Evolutionary conservation across 2,329 filamentous ascomycete species (phyloP), one percentile per base, ranked within the genome.

Genomic region (Akanthomyces dipterigenus): DNA sequence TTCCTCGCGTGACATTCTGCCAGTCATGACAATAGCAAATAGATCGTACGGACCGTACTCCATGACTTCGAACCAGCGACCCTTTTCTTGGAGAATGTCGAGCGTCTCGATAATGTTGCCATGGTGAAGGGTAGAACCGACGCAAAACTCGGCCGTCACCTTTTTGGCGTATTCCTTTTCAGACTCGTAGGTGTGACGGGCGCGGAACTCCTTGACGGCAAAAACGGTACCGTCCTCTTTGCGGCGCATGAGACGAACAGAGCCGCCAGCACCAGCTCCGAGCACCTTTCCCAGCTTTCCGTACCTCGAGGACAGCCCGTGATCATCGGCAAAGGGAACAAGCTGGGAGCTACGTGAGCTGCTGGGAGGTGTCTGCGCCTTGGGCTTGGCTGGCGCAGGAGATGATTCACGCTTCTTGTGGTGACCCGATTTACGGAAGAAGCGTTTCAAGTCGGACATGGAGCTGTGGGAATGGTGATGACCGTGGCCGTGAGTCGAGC

Each of bases 21-120:
- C 95, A 0, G 95, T 98, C 95, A 99, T 99, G 66, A 99, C 95
- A 65, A 96, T 96, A 14, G 95, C 95, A 72, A 99, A 99, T 34
- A 99, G 82, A 73, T 99, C 95, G 70, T 82, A 99, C 0, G 95
- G 95, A 12, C 93, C 95, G 70, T 96, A 99, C 72, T 99, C 95
- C 95, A 99, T 99, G 46, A 99, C 95, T 71, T 98, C 93, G 70
- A 92, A 99, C 91, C 95, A 99, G 65, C 89, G 92, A 55, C 86
- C 87, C 74, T 93, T 95, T 76, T 99, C 95, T 67, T 96, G 90
- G 12, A 99, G 86, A 65, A 99, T 96, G 73, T 99, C 95, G 66
- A 99, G 83, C 1, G 95, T 98, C 74, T 99, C 95, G 69, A 99
- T 98, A 67, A 99, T 92, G 72, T 99, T 99, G 68, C 95, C 93